These are phyloP conservation scores for Saitozyma podzolica DNA, from an alignment of 768 basidiomycete genomes.

Conservation along the genomic window DNA sequence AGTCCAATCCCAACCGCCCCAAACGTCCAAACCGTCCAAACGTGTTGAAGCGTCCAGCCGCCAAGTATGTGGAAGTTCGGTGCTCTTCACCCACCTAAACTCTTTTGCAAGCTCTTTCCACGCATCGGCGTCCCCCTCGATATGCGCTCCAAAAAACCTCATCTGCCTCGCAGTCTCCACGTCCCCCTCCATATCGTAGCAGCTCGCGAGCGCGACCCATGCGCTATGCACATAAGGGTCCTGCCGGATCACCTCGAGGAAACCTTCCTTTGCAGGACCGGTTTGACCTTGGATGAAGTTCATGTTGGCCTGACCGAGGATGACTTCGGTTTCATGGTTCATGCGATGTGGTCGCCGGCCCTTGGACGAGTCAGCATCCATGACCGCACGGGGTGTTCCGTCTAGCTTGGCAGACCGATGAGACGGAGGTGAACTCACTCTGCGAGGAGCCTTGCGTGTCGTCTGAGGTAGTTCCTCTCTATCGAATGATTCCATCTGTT, in stretches of 20 bases:
- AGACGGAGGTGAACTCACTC: background rate
- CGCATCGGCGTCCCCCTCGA: conserved; percentile 76
- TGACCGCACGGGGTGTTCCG: background rate
- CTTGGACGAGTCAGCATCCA: background rate
- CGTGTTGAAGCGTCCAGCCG: background rate
- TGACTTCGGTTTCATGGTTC: conserved; percentile 51
- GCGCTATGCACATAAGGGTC: conserved; percentile 80
- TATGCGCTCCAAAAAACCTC: conserved; percentile 85
- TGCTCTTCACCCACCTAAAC: conserved; percentile 63
- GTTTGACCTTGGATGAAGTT: conserved; percentile 74
- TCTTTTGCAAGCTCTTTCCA: conserved; percentile 80
- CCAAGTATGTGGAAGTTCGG: background rate
- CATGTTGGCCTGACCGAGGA: conserved; percentile 84
- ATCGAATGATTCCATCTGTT: too few species aligned
- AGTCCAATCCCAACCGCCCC: background rate
- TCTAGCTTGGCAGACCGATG: background rate
- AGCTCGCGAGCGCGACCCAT: conserved; percentile 85
- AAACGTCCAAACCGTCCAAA: background rate
- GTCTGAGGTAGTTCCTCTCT: too few species aligned
- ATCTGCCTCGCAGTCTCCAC: conserved; percentile 72
- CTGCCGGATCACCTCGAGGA: conserved; percentile 90
- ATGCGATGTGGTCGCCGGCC: conserved; percentile 54
- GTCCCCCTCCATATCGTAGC: conserved; percentile 72
- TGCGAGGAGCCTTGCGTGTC: too few species aligned
- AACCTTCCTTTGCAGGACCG: conserved; percentile 69